Conservation (phyloP, 2,329 filamentous ascomycete species). For the Hirsutella minnesotensis region DNA sequence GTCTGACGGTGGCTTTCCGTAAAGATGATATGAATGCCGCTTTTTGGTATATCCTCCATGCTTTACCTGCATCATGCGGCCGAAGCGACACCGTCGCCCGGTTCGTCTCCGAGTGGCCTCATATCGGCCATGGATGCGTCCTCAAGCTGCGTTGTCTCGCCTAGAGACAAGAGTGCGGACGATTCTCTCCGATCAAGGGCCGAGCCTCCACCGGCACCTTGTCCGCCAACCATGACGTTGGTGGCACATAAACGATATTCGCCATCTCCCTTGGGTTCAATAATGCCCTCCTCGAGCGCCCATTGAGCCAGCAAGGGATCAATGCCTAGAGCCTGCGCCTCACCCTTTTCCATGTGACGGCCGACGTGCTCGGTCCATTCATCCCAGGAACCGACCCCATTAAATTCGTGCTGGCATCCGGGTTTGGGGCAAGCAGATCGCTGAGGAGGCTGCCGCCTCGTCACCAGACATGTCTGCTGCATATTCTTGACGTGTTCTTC, state of each 20-base stretch:
- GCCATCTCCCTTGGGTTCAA: slow-evolving; percentile 43
- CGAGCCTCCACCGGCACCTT: slow-evolving; percentile 3
- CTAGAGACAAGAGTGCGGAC: slow-evolving; percentile 8
- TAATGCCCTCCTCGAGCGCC: slow-evolving; percentile 52
- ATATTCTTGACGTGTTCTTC: slow-evolving; percentile 56
- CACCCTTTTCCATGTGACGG: slow-evolving; percentile 70
- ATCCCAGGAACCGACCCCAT: slow-evolving; percentile 69
- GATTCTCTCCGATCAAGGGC: slow-evolving; percentile 16
- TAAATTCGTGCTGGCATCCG: slow-evolving; percentile 61
- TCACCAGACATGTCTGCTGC: slow-evolving; percentile 61
- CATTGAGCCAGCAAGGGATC: slow-evolving; percentile 47
- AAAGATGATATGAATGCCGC: not conserved
- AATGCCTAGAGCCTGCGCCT: slow-evolving; percentile 44
- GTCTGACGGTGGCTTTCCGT: no score
- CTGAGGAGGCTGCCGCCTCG: slow-evolving; percentile 56
- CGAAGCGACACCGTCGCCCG: slow-evolving; percentile 7
- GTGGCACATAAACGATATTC: slow-evolving; percentile 38
- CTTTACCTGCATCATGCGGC: not conserved
- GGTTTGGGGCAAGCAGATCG: slow-evolving; percentile 57
- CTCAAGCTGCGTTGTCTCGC: slow-evolving; percentile 8
- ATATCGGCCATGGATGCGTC: slow-evolving; percentile 12
- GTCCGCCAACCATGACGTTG: slow-evolving; percentile 13
- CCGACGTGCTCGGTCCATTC: slow-evolving; percentile 89
- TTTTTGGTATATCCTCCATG: not conserved
- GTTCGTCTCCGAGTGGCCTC: slow-evolving; percentile 14